Base-by-base conservation (phyloP, 2,329 filamentous ascomycete genomes). In the Phyllachora maydis region DNA sequence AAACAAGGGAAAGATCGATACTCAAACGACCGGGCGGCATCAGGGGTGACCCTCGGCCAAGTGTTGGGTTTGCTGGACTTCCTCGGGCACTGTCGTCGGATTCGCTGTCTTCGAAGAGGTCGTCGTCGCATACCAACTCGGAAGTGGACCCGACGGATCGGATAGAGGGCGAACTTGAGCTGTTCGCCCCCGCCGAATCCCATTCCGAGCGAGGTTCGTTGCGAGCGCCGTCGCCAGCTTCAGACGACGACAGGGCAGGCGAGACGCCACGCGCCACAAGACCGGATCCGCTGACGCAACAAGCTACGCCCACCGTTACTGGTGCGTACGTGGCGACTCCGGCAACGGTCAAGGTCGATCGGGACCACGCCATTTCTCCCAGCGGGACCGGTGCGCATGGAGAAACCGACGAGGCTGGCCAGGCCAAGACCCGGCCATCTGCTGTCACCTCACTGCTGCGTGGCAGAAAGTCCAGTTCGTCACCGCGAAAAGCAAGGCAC, bases 281-380 rank as follows among this genome's bases (percentile, higher is more conserved):
- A 32, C 32, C 33, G 19, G 57, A 65, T 28, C 52, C 53, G 8
- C 28, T 56, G 16, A 47, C 47, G n/a, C n/a, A n/a, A 15, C 54
- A 56, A 40, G 56, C 59, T 5, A 67, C 63, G 3, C 63, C 63
- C 3, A 53, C 44, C 23, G 49, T 66, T 4, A 56, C 49, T 1
- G 63, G 63, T 1, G 63, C 63, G 3, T 68, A 57, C 28, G 50
- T 67, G 7, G 60, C 66, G 26, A 66, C 63, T 3, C 61, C 63
- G 2, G 52, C 49, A 6, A 59, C 57, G 4, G 37, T 47, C 19
- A 54, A 48, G 32, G 38, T 45, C 6, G n/a, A n/a, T n/a, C n/a
- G n/a, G n/a, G n/a, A n/a, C n/a, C n/a, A n/a, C n/a, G n/a, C n/a
- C n/a, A n/a, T n/a, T n/a, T n/a, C n/a, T n/a, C n/a, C n/a, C n/a